phyloP scores from a whole-genome alignment of 202 grass and related monocot species.

The Saccharum hybrid region DNA sequence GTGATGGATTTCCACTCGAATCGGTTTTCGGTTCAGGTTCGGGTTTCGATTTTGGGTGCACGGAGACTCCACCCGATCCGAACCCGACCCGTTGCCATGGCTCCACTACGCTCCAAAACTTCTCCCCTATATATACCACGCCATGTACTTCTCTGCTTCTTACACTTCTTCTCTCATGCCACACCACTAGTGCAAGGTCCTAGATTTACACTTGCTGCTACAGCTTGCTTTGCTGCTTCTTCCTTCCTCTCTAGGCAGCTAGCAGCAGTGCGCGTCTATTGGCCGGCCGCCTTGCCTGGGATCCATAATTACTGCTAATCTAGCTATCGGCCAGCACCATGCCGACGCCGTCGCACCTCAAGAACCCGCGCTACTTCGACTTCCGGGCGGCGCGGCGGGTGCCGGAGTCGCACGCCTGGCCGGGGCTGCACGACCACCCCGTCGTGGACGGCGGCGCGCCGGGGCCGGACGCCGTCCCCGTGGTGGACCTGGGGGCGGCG shows the following conservation, averaged over 20 bases:
- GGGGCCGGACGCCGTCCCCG: constrained; percentile 51
- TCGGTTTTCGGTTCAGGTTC: too few species aligned
- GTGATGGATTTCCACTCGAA: too few species aligned
- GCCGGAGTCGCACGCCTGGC: constrained; percentile 84
- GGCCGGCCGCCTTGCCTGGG: too few species aligned
- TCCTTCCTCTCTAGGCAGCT: background rate
- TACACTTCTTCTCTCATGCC: constrained; percentile 4
- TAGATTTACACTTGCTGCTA: constrained; percentile 24
- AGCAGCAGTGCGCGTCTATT: background rate
- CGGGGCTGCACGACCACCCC: constrained; percentile 64
- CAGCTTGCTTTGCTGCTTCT: background rate
- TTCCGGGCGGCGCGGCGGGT: constrained; percentile 59
- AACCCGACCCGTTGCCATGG: background rate
- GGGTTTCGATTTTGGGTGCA: too few species aligned
- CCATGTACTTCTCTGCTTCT: constrained; percentile 49
- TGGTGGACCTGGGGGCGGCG: constrained; percentile 60
- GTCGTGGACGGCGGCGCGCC: constrained; percentile 45
- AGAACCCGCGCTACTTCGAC: constrained; percentile 58
- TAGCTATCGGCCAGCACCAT: background rate
- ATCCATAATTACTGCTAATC: background rate
- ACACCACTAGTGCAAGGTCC: constrained; percentile 43
- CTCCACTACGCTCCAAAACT: constrained; percentile 50
- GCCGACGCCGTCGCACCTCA: constrained; percentile 62
- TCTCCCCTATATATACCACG: constrained; percentile 51
- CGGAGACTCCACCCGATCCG: too few species aligned